Base-by-base conservation (phyloP, 176 grass and related monocot genomes). In the Triticum urartu region DNA sequence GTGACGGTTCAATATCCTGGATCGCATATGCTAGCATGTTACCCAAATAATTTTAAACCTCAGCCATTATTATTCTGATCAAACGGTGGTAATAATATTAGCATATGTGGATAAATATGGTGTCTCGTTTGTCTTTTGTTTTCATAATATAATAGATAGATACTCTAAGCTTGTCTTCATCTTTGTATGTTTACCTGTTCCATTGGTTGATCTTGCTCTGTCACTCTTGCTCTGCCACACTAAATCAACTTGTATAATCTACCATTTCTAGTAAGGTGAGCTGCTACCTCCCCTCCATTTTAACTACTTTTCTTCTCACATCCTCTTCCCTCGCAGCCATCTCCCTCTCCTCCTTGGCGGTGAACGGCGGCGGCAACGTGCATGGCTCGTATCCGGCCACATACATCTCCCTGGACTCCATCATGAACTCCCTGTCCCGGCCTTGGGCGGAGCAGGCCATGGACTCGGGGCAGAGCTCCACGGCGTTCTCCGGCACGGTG, bases 361-460 rank as follows among this genome's bases (percentile, higher is more conserved):
- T 80, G 86, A 91, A 95, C 1, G 92, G 92, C 50, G 90, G 79
- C 61, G 94, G 88, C 68, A 95, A 34, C 17, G 17, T 77, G 82
- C 97, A 98, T 0, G 94, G 92, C 40, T 92, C 77, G 35, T 78
- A 86, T 45, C 79, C 87, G 13, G 86, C 78, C 11, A 74, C 80
- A 33, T 60, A 91, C 64, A 38, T 89, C 78, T 88, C 97, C 90
- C 90, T 94, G 1, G 97, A 98, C 42, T 98, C 39, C 81, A 94
- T 81, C 92, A 98, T 79, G 72, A 95, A 90, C 0, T 81, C 64
- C 35, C 73, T 89, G 0, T 47, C 26, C 0, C 58, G 68, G 0
- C 50, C 82, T 1, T 9, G 47, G 18, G 69, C 79, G 5, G 84
- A 58, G 75, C 94, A 95, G 8, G 90, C 96, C 84, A 95, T 9